Conservation (phyloP, 164 flowering plant genomes). For the Malania oleifera region DNA sequence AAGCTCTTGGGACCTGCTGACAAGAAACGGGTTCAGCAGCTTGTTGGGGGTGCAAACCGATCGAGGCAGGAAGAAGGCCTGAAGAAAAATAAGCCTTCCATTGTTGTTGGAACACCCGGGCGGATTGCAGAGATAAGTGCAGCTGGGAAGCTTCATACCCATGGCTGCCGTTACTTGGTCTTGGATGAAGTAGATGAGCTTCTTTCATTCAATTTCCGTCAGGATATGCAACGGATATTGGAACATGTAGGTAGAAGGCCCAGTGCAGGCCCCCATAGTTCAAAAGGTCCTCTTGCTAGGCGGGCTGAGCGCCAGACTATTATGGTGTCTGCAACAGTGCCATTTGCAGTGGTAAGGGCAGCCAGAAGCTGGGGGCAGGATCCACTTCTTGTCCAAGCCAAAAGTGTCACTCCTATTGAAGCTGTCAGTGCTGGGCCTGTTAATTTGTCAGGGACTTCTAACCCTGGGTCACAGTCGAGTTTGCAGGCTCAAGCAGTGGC, state of each 20-base stretch:
- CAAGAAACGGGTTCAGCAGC: conserved; percentile 82
- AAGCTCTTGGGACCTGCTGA: conserved; percentile 69
- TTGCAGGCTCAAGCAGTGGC: conserved; percentile 37
- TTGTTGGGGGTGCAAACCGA: conserved; percentile 93
- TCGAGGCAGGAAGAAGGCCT: conserved; percentile 93
- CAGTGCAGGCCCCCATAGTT: conserved; percentile 29
- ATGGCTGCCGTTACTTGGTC: conserved; percentile 76
- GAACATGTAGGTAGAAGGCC: conserved; percentile 88
- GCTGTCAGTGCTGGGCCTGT: conserved; percentile 48
- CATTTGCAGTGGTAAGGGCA: conserved; percentile 85
- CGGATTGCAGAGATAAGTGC: conserved; percentile 92
- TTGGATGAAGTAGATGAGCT: conserved; percentile 95
- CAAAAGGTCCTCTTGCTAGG: conserved; percentile 18
- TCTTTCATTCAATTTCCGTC: conserved; percentile 84
- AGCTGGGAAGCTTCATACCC: conserved; percentile 87
- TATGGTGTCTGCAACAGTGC: conserved; percentile 94
- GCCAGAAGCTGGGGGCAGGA: conserved; percentile 82
- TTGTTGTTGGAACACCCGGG: conserved; percentile 97
- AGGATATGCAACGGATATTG: conserved; percentile 84
- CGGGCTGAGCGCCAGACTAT: conserved; percentile 61
- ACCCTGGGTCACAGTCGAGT: conserved; percentile 20
- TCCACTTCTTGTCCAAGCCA: conserved; percentile 87
- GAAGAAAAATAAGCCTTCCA: conserved; percentile 83
- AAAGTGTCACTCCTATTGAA: conserved; percentile 60
- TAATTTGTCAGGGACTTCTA: conserved; percentile 24